phyloP scores from a whole-genome alignment of 352 stramenopile species.

The Globisporangium paroecandrum region DNA sequence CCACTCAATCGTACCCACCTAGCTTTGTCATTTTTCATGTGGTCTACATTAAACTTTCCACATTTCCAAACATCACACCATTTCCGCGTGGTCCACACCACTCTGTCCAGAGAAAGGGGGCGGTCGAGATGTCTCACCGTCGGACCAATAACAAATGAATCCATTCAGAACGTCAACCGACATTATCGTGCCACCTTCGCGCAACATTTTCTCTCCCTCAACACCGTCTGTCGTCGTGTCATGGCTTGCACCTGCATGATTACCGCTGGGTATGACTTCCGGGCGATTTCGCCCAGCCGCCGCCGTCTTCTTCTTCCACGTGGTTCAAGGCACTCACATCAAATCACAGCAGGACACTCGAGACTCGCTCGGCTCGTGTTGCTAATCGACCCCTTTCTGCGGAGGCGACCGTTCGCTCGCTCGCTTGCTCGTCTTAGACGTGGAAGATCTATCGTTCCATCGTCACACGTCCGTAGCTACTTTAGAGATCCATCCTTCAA shows the following conservation, averaged over 20 bases:
- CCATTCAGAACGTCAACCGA: conserved; percentile 3
- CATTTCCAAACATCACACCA: too few species aligned
- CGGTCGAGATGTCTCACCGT: background rate
- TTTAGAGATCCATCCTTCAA: background rate
- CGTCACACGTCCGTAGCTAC: background rate
- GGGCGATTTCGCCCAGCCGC: background rate
- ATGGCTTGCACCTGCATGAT: background rate
- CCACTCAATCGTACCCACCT: background rate
- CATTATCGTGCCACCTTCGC: background rate
- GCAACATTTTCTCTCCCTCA: background rate
- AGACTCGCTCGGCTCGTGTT: too few species aligned
- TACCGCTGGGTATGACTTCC: background rate
- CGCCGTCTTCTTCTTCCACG: background rate
- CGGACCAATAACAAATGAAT: background rate
- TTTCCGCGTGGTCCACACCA: background rate
- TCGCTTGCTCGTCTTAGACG: too few species aligned
- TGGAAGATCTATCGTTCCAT: background rate
- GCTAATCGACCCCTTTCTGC: too few species aligned
- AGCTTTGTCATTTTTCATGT: background rate
- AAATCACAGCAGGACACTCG: background rate
- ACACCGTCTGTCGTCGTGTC: background rate
- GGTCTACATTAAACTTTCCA: background rate
- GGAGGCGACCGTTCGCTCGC: background rate
- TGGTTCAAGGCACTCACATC: background rate
- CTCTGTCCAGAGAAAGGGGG: background rate